Evolutionary conservation across 176 grass and related monocot species (phyloP).

Genomic region (Ensete glaucum): DNA sequence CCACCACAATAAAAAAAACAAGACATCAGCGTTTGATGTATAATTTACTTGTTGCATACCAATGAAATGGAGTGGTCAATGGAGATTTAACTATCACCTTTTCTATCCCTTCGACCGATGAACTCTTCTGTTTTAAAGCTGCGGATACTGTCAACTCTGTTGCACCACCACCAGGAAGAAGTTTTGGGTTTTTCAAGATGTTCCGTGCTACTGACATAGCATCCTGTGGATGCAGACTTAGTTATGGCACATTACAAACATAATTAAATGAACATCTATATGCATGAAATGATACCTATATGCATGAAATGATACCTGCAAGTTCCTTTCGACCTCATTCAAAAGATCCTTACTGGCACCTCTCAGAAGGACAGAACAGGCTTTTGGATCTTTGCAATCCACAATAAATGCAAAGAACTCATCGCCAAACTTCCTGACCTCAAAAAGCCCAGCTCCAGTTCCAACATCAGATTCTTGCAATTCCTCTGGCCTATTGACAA

Average conservation of each 20-base stretch:
- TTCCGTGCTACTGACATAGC: conserved; percentile 93
- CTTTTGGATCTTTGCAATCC: conserved; percentile 95
- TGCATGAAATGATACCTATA: conserved; percentile 12
- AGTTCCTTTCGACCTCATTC: conserved; percentile 94
- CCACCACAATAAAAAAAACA: conserved; percentile 27
- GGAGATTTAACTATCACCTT: conserved; percentile 40
- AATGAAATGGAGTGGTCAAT: background rate
- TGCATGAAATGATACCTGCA: too few species aligned
- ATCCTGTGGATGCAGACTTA: conserved; percentile 35
- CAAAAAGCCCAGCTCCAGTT: conserved; percentile 78
- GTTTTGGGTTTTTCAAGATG: conserved; percentile 91
- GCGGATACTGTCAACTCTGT: conserved; percentile 92
- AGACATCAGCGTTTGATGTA: background rate
- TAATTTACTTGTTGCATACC: background rate
- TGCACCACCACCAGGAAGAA: conserved; percentile 92
- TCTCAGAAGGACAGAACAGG: conserved; percentile 87
- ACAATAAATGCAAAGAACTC: conserved; percentile 92
- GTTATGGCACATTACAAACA: background rate
- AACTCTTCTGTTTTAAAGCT: conserved; percentile 82
- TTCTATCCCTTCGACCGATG: conserved; percentile 88
- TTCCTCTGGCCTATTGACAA: conserved; percentile 95
- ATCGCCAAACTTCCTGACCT: conserved; percentile 96
- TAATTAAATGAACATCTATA: background rate
- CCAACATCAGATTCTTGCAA: conserved; percentile 98
- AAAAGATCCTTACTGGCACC: conserved; percentile 94